Evolutionary conservation across 805 yeast genomes (phyloP), one percentile per base, ranked within the genome.

Genomic region (Barnettozyma pratensis): DNA sequence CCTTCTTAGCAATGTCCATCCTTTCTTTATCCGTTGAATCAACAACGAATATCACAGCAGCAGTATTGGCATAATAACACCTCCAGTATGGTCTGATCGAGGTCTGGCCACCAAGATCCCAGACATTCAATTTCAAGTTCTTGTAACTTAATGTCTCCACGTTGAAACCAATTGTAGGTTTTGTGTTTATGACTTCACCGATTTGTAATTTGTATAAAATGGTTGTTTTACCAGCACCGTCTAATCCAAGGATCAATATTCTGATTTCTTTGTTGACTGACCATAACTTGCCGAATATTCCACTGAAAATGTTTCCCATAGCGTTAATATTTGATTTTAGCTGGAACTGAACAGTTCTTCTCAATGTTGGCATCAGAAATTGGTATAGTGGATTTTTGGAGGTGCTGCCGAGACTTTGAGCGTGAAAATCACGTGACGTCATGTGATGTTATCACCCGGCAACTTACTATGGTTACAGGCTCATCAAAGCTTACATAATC

Each of bases 61-160:
- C 95, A 0, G 98, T 91, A 63, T 90, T 88, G 48, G 92, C 86
- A 65, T 91, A 91, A 68, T 91, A 92, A 67, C 97, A 92, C 61
- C 98, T 77, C 98, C 98, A 91, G 68, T 91, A 91, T 2, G 98
- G 97, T 57, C 98, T 76, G 54, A 91, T 91, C 25, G 94, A 83
- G 2, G 97, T 91, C 66, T 91, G 98, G 1, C 98, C 98, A 54
- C 98, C 98, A 52, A 91, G 76, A 71, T 91, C 98, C 98, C 98
- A 91, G 66, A 92, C 96, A 66, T 92, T 91, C 59, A 91, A 78
- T 42, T 96, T 88, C 56, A 91, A 77, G 66, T 92, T 91, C 59
- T 88, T 88, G 66, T 92, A 91, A 45, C 80, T 82, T 52, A 91
- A 72, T 2, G 97, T 91, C 62, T 92, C 98, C 34, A 91, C 98